Conservation (phyloP, 2,329 filamentous ascomycete genomes). For the Trichoderma sp. region DNA sequence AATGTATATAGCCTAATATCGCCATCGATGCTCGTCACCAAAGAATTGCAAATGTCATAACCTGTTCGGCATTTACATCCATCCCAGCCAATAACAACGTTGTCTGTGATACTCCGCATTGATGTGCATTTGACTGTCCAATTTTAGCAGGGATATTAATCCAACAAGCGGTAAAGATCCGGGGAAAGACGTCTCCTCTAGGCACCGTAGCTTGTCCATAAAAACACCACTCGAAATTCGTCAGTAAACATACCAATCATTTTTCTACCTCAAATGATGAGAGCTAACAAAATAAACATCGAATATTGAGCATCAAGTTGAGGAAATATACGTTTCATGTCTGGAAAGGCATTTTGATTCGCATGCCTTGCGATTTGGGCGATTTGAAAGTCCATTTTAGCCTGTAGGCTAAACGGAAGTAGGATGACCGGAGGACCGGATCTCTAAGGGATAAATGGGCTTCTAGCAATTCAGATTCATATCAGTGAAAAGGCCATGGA, state of each 20-base stretch:
- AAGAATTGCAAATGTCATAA: neutral
- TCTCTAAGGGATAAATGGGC: neutral
- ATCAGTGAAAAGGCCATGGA: neutral
- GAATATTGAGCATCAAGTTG: neutral
- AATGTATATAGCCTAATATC: slow-evolving; percentile 5
- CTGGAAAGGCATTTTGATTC: neutral
- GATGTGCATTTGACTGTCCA: too few species aligned
- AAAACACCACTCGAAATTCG: accelerated
- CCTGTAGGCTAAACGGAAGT: neutral
- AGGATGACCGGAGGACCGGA: neutral
- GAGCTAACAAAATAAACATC: neutral
- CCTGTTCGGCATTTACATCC: neutral
- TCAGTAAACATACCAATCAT: neutral
- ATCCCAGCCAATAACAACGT: neutral
- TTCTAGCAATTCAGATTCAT: neutral
- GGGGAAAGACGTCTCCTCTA: neutral
- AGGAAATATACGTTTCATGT: too few species aligned
- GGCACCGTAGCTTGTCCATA: neutral
- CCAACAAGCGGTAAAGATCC: neutral
- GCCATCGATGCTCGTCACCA: neutral
- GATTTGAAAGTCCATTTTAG: neutral
- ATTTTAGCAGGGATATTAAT: neutral
- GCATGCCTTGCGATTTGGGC: neutral
- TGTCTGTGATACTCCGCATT: neutral
- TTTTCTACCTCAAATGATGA: neutral